Percentiles rank a stretch among this genome's conserved stretches.
phyloP scores from a whole-genome alignment of 1,139 yeast genomes.

The Yamadazyma atmosphaerica region DNA sequence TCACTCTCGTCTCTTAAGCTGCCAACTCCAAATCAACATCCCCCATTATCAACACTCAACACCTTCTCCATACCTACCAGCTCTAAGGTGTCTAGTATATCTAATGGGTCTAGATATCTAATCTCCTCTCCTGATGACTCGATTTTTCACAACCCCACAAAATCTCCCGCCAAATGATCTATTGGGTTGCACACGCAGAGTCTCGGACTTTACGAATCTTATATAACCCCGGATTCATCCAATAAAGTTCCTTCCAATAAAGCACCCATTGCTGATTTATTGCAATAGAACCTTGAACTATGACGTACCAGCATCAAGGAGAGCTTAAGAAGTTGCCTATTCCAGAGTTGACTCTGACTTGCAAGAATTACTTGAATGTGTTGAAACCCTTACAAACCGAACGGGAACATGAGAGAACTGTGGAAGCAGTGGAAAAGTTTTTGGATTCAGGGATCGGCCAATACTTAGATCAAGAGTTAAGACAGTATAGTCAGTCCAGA shows the following conservation, averaged over 20 bases:
- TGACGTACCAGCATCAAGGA: slow-evolving; percentile 60
- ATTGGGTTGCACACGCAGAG: slow-evolving; percentile 4
- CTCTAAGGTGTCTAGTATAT: too few relatives aligned
- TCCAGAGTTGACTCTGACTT: slow-evolving; percentile 68
- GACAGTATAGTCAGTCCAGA: slow-evolving; percentile 61
- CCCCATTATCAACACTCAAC: too few relatives aligned
- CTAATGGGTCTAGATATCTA: too few relatives aligned
- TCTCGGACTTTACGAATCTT: slow-evolving; percentile 4
- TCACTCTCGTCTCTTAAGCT: too few relatives aligned
- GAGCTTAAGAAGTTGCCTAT: slow-evolving; percentile 68
- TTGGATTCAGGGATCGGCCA: slow-evolving; percentile 57
- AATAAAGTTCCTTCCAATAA: too few relatives aligned
- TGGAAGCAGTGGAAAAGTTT: slow-evolving; percentile 59
- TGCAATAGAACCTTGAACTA: too few relatives aligned
- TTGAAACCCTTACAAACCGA: slow-evolving; percentile 77
- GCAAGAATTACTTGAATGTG: slow-evolving; percentile 61
- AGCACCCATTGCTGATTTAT: too few relatives aligned
- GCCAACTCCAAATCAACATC: too few relatives aligned
- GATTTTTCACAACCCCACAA: slow-evolving; percentile 8
- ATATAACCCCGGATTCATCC: slow-evolving; percentile 2
- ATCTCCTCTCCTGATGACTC: slow-evolving; percentile 1
- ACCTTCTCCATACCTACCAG: too few relatives aligned
- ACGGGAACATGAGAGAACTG: slow-evolving; percentile 62
- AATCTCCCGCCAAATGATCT: slow-evolving; percentile 5
- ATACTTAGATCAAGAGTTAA: slow-evolving; percentile 60